Conservation (phyloP, 2,329 filamentous ascomycete genomes). For the Colletotrichum sp. region DNA sequence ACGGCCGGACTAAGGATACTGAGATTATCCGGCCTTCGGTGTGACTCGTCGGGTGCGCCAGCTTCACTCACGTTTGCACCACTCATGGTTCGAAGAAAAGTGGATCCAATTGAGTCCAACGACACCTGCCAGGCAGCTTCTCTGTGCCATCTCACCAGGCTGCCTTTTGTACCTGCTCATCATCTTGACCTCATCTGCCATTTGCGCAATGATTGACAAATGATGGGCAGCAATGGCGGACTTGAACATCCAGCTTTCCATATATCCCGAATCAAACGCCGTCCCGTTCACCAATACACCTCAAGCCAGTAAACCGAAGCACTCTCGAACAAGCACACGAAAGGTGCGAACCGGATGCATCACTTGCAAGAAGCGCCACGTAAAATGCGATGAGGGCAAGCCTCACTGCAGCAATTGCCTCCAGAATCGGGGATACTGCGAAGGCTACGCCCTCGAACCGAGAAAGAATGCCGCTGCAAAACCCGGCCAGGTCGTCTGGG, state of each 20-base stretch:
- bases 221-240: background rate
- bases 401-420: slow-evolving; percentile 23
- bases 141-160: background rate
- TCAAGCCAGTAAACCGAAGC: slow-evolving; percentile 10
- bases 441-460: slow-evolving; percentile 13
- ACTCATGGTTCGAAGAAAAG: background rate
- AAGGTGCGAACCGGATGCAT: slow-evolving; percentile 24
- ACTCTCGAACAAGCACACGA: slow-evolving; percentile 15
- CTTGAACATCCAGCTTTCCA: background rate
- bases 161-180: background rate
- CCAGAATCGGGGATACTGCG: slow-evolving; percentile 13
- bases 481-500: slow-evolving; percentile 25
- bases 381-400: slow-evolving; percentile 25
- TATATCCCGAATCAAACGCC: background rate
- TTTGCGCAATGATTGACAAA: background rate
- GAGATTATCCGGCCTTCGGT: background rate
- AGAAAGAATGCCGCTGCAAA: slow-evolving; percentile 16
- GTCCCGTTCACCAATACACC: background rate
- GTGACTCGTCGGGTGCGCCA: background rate
- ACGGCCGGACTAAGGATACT: background rate
- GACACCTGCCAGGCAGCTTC: background rate
- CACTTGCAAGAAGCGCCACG: slow-evolving; percentile 23
- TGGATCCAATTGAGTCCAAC: background rate
- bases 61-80: background rate
- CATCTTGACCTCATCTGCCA: background rate